Evolutionary conservation across 352 stramenopile genomes (phyloP).

Genomic region (Discostella stelligera): DNA sequence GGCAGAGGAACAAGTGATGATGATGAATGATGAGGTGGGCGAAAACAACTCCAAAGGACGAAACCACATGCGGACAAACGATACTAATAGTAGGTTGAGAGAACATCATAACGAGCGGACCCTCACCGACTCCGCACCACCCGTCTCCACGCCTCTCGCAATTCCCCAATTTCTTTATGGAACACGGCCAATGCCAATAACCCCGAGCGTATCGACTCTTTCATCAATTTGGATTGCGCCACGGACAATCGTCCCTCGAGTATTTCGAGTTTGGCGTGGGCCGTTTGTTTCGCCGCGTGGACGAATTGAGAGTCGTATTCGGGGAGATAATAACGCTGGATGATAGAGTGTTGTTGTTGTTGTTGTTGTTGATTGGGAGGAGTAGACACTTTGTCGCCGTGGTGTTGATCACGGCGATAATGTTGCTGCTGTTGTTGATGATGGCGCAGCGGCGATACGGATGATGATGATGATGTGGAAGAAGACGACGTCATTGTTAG

Average conservation of each 20-base stretch:
- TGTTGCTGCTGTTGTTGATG: background rate
- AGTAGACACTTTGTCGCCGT: background rate
- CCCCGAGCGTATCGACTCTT: constrained; percentile 70
- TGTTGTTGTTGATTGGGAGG: background rate
- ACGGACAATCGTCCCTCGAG: constrained; percentile 60
- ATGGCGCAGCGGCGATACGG: background rate
- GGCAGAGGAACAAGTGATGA: too few species aligned
- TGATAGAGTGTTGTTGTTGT: background rate
- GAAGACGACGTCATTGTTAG: background rate
- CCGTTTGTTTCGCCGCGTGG: constrained; percentile 13
- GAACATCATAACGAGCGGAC: background rate
- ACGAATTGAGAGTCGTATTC: constrained; percentile 42
- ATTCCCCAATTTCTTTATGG: constrained; percentile 39
- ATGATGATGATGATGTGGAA: constrained; percentile 18
- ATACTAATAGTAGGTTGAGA: too few species aligned
- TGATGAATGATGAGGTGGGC: constrained; percentile 1
- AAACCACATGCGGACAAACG: too few species aligned
- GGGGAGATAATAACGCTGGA: constrained; percentile 28
- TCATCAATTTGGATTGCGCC: constrained; percentile 69
- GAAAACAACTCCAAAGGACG: background rate
- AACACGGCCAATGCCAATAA: constrained; percentile 64
- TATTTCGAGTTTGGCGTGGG: constrained; percentile 35
- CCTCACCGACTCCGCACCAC: constrained; percentile 46
- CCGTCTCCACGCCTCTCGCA: constrained; percentile 49
- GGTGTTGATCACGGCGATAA: constrained; percentile 6